phyloP scores from a whole-genome alignment of 352 stramenopile genomes.

The Elongisporangium undulatum region DNA sequence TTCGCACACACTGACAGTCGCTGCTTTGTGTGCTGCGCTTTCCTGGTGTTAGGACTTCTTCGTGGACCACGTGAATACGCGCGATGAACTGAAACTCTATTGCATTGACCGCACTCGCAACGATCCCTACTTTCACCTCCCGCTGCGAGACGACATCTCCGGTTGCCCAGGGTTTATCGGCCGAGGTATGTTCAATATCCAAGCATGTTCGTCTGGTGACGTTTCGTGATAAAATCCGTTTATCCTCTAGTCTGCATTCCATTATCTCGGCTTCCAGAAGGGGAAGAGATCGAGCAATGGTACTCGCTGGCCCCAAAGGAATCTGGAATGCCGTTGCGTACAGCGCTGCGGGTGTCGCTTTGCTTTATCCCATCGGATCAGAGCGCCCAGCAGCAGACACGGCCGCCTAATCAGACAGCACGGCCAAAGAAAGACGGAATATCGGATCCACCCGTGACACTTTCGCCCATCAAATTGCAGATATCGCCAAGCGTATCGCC shows the following conservation, averaged over 20 bases:
- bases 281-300: conserved; percentile 84
- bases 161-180: conserved; percentile 61
- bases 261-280: conserved; percentile 55
- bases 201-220: neutral
- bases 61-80: conserved; percentile 55
- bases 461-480: neutral
- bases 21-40: neutral
- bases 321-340: conserved; percentile 36
- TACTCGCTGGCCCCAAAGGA: conserved; percentile 66
- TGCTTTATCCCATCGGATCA: conserved; percentile 43
- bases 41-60: conserved; percentile 54
- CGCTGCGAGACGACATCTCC: conserved; percentile 36
- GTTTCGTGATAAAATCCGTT: neutral
- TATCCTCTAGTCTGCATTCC: conserved; percentile 52
- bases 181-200: conserved; percentile 38
- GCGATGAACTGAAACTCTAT: conserved; percentile 62
- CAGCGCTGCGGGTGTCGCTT: conserved; percentile 64
- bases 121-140: conserved; percentile 31
- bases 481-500: conserved; percentile 9
- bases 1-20: neutral
- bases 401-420: neutral
- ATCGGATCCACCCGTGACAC: neutral
- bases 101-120: conserved; percentile 65
- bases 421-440: neutral
- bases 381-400: neutral